Evolutionary conservation across 805 yeast genomes (phyloP), one percentile per base, ranked within the genome.

Genomic region (Saturnispora kantuleensis): DNA sequence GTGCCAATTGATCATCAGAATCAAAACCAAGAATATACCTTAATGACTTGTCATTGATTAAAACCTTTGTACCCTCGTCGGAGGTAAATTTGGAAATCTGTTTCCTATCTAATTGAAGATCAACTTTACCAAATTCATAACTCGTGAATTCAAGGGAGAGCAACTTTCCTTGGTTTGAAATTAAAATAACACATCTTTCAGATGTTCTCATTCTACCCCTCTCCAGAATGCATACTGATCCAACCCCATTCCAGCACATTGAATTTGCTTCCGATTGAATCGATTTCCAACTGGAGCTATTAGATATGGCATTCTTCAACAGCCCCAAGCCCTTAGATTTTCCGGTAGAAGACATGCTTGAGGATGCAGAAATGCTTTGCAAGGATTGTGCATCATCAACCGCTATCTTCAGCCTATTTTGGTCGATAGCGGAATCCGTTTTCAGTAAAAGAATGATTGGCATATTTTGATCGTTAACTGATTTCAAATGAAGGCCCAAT

Each of bases 41-140:
- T 1, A 21, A 12, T 15, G 35, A 15, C 12, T 35, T 36, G 10
- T 39, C 47, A 15, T 29, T 36, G 10, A 47, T n/a, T 7, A 45
- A 13, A 32, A 43, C 21, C 16, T 39, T 32, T 28, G 35, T 31
- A 32, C 44, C 41, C 21, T 35, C 35, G 5, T 37, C 11, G 12
- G 36, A 12, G 3, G 11, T 17, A 16, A 44, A 16, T 31, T 31
- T 35, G 2, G 34, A 38, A 6, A 50, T 10, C 10, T 45, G 42
- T 8, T 43, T 35, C 4, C 13, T 33, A 2, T 3, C 1, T 7
- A 44, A 16, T 13, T 33, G 29, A 8, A 50, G 13, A 16, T 40
- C 51, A 16, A 50, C 34, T 18, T 38, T 47, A 31, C 52, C 52
- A 37, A 50, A 50, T 18, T 50, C 50, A 39, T 47, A 50, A 12